Evolutionary conservation across 1,284 basidiomycete species (phyloP).

Genomic region (Phaffia rhodozyma): DNA sequence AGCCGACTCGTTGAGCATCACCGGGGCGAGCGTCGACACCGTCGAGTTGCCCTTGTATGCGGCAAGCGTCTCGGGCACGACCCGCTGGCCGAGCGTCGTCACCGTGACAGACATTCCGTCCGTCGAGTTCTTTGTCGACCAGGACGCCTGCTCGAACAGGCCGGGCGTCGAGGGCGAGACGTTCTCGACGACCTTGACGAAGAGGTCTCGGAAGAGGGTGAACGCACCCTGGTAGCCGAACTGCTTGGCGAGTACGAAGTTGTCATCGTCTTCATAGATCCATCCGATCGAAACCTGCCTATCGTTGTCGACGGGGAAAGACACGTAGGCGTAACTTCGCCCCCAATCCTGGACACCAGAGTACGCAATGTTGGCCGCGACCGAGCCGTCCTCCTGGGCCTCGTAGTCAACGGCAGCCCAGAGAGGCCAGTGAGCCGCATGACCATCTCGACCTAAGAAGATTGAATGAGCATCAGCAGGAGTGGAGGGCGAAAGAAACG

Average conservation of each 20-base stretch:
- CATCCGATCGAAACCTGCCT: slow-evolving; percentile 22
- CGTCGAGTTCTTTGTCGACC: slow-evolving; percentile 18
- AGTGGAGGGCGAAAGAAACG: too few relatives aligned
- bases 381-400: background rate
- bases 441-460: slow-evolving; percentile 4
- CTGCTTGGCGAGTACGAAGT: slow-evolving; percentile 18
- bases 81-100: slow-evolving; percentile 22
- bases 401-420: slow-evolving; percentile 21
- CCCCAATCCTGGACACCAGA: slow-evolving; percentile 25
- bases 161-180: slow-evolving; percentile 18
- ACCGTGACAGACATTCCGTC: slow-evolving; percentile 19
- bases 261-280: slow-evolving; percentile 22
- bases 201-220: slow-evolving; percentile 24
- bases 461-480: too few relatives aligned
- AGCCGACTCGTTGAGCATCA: background rate
- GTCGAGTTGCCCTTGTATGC: slow-evolving; percentile 20
- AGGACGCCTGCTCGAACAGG: slow-evolving; percentile 15
- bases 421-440: slow-evolving; percentile 13
- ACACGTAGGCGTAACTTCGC: slow-evolving; percentile 22
- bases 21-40: slow-evolving; percentile 9
- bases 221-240: slow-evolving; percentile 22
- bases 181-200: slow-evolving; percentile 20
- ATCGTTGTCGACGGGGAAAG: slow-evolving; percentile 19
- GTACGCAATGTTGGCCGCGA: background rate
- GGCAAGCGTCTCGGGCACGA: slow-evolving; percentile 21